Evolutionary conservation across 106 monocot genomes (phyloP), one percentile per base, ranked within the genome.

Genomic region (Ottelia alismoides): DNA sequence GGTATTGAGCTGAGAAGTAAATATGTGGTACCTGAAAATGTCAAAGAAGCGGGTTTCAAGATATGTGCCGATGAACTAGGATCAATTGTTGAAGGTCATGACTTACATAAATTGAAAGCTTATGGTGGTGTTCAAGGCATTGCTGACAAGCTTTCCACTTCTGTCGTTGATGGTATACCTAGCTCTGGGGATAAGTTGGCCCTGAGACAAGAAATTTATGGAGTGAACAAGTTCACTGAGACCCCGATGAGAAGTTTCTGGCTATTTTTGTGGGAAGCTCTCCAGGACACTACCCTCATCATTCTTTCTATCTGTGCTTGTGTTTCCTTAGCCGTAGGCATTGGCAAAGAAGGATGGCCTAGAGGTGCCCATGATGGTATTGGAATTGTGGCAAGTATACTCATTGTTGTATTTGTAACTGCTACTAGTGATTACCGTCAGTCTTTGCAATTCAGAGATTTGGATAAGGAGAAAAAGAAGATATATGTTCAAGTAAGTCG

Each of bases 381-480:
- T 55, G 85, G 85, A 14, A 85, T 85, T 52, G 85, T 76, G 31
- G 79, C 76, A 1, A 85, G 85, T 35, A 85, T 85, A 19, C 68
- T 80, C 17, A 30, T 85, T 18, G 85, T 85, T 60, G 85, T 85
- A 19, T 65, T 85, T 56, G 85, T 85, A 51, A 85, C 85, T 14
- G 85, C 85, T n/a, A 70, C 66, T 14, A 79, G 79, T 52, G 85
- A 85, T 45, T 85, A 85, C 47, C 58, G 79, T n/a, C 85, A 85
- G 45, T 85, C 85, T 20, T 68, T 85, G 27, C 85, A 85, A 51
- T 85, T 85, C 69, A 85, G 72, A 45, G 85, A 80, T 67, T 60
- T 85, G 54, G 85, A 85, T 32, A 85, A 85, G 58, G 85, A 85
- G 66, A 85, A 85, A 35, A 85, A 80, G 76, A 85, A 85, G 47